Evolutionary conservation across 2,329 filamentous ascomycete species (phyloP).

Genomic region (Trichoderma cornu-damae): DNA sequence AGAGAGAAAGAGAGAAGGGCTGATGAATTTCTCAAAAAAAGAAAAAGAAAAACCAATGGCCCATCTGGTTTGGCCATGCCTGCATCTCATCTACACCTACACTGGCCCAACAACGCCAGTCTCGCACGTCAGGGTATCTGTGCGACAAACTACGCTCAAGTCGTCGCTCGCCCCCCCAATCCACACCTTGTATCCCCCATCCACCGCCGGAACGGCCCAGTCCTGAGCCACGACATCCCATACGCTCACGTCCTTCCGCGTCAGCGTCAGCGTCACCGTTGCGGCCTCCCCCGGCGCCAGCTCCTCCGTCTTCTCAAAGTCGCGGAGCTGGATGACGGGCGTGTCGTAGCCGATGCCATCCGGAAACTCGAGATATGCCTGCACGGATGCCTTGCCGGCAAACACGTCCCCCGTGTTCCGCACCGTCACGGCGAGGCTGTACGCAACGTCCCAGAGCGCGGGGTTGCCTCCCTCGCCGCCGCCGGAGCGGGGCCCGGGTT

Average conservation of each 20-base stretch:
- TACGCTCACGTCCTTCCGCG: slow-evolving; percentile 65
- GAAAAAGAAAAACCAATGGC: too few species aligned
- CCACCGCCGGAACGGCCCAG: slow-evolving; percentile 50
- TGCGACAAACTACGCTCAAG: slow-evolving; percentile 29
- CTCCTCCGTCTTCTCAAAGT: slow-evolving; percentile 61
- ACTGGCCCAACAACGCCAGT: slow-evolving; percentile 21
- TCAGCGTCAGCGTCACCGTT: slow-evolving; percentile 54
- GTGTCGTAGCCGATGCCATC: slow-evolving; percentile 49
- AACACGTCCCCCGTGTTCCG: slow-evolving; percentile 46
- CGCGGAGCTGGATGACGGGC: slow-evolving; percentile 61
- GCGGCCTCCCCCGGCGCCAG: slow-evolving; percentile 50
- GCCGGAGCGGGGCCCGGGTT: slow-evolving; percentile 51
- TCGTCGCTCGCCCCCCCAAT: slow-evolving; percentile 37
- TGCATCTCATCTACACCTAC: background rate
- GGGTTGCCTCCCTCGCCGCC: slow-evolving; percentile 67
- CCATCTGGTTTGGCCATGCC: too few species aligned
- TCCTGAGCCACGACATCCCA: slow-evolving; percentile 66
- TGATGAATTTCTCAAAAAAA: background rate
- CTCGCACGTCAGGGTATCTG: slow-evolving; percentile 30
- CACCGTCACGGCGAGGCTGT: slow-evolving; percentile 42
- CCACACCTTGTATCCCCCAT: slow-evolving; percentile 38
- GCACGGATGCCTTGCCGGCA: slow-evolving; percentile 43
- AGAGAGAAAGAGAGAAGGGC: background rate
- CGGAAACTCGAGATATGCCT: slow-evolving; percentile 45
- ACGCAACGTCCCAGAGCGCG: slow-evolving; percentile 51